Base-by-base conservation (phyloP, 768 basidiomycete genomes). In the Myochromella boudieri region DNA sequence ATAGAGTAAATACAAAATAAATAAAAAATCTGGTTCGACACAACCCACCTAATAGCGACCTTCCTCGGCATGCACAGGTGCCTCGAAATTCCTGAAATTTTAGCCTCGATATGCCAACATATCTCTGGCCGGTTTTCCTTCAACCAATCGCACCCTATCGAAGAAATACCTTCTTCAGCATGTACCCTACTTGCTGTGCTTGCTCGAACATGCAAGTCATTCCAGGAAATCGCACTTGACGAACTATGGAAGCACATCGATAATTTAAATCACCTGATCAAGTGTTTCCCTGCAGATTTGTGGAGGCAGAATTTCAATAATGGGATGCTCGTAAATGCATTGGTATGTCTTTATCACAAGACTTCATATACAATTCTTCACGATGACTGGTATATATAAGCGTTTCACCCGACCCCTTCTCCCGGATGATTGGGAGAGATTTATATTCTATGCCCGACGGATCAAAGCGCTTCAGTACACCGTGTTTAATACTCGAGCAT, bases 1-100 rank as follows among this genome's bases (percentile, higher is more conserved):
- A n/a, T n/a, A n/a, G n/a, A n/a, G n/a, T n/a, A n/a, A n/a, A n/a
- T n/a, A n/a, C n/a, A n/a, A n/a, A n/a, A n/a, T n/a, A n/a, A n/a
- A n/a, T n/a, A n/a, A n/a, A n/a, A n/a, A n/a, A n/a, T n/a, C n/a
- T n/a, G n/a, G n/a, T n/a, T n/a, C n/a, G n/a, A n/a, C n/a, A n/a
- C n/a, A n/a, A n/a, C n/a, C n/a, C n/a, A n/a, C n/a, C n/a, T n/a
- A n/a, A n/a, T n/a, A n/a, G n/a, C n/a, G n/a, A n/a, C n/a, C n/a
- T n/a, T n/a, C n/a, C n/a, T n/a, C n/a, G n/a, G n/a, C 14, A 46
- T 46, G 44, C 44, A 46, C 15, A 24, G 44, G 15, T 46, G 44
- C 24, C 31, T 46, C 18, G 9, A 37, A 37, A 37, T 46, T 14
- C 26, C 12, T 12, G 47, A 48, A 22, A 42, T 42, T 14, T 11